These are phyloP conservation scores for Solanum pinnatisectum DNA, from an alignment of 257 asterid species.

Conservation along the genomic window DNA sequence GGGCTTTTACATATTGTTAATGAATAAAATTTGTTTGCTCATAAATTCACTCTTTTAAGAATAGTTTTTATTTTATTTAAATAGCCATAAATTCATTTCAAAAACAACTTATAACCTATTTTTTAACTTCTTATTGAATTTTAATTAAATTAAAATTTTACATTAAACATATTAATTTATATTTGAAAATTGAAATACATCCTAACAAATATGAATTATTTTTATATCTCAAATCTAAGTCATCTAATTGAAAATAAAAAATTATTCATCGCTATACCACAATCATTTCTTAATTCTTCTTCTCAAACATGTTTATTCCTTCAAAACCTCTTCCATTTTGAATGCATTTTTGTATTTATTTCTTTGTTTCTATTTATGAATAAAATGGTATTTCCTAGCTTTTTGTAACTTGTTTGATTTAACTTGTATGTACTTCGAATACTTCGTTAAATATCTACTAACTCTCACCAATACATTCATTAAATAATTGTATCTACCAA, in stretches of 20 bases:
- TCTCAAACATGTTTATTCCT: background rate
- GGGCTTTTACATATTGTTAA: background rate
- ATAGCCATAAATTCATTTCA: background rate
- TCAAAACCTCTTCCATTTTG: background rate
- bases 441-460: background rate
- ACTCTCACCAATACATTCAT: background rate
- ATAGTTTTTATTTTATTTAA: too few species aligned
- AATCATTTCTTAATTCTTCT: background rate
- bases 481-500: background rate
- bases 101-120: background rate
- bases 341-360: background rate
- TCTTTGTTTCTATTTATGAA: background rate
- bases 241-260: background rate
- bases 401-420: too few species aligned
- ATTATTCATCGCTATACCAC: background rate
- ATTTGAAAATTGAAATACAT: background rate
- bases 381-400: background rate
- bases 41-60: background rate
- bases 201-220: background rate
- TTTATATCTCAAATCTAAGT: background rate
- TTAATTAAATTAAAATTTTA: background rate
- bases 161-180: background rate
- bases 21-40: background rate
- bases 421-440: background rate
- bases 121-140: background rate